phyloP scores from a whole-genome alignment of 1,284 basidiomycete genomes.

The Testicularia cyperi region DNA sequence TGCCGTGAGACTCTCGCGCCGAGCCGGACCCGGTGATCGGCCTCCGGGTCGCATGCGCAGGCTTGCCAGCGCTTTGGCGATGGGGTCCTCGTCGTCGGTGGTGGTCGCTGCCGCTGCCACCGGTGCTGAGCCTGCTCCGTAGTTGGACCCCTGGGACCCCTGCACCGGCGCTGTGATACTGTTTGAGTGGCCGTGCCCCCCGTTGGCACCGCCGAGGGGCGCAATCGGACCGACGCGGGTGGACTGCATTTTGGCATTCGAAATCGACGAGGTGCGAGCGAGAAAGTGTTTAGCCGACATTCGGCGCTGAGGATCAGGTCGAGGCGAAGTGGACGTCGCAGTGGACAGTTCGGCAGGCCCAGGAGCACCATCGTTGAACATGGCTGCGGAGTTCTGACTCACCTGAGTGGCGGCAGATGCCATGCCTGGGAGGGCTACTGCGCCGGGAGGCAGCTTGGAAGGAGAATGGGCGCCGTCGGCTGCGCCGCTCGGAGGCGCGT shows the following conservation, averaged over 20 bases:
- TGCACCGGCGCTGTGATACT: neutral
- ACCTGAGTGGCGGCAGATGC: constrained; percentile 13
- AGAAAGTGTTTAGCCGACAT: constrained; percentile 50
- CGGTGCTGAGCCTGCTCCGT: too few species aligned
- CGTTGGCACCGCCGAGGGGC: constrained; percentile 11
- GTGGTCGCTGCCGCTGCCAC: too few species aligned
- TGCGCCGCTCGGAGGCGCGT: neutral
- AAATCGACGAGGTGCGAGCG: constrained; percentile 49
- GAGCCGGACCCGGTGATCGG: constrained; percentile 40
- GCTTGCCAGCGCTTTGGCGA: constrained; percentile 71
- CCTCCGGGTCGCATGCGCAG: constrained; percentile 61
- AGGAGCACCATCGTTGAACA: too few species aligned
- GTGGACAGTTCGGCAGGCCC: neutral
- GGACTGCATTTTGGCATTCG: constrained; percentile 18
- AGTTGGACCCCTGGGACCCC: too few species aligned
- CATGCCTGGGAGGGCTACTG: constrained; percentile 26
- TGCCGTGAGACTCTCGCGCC: constrained; percentile 28
- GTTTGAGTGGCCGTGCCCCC: constrained; percentile 1
- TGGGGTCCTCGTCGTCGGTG: constrained; percentile 69
- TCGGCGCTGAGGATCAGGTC: constrained; percentile 14
- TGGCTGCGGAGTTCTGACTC: too few species aligned
- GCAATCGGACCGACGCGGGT: constrained; percentile 23
- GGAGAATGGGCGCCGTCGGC: neutral
- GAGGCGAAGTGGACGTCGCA: constrained; percentile 2
- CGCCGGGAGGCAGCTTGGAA: constrained; percentile 17